Base-by-base conservation (phyloP, 345 rosid species). In the Euclidium syriacum region DNA sequence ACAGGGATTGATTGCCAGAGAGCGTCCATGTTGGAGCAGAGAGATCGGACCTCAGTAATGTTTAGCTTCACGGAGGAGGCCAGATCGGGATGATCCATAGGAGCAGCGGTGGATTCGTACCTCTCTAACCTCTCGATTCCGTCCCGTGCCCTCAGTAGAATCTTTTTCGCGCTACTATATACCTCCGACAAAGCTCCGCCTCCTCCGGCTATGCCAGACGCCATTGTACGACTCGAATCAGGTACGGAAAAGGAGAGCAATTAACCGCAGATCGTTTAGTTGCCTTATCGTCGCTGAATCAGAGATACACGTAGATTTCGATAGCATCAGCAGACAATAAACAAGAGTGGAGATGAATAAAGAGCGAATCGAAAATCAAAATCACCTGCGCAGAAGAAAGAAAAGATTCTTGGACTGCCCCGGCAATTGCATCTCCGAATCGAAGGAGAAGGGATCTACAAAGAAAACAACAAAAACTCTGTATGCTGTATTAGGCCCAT, bases 41-140 rank as follows among this genome's bases (percentile, higher is more conserved):
- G 82, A 58, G 87, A 84, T 52, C 77, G 88, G 73, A 87, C 79
- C 77, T 85, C 88, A 32, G 84, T 65, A 25, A 94, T 80, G 52
- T 89, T 96, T 4, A 79, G 84, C 76, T 85, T 84, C 30, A 90
- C 78, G 52, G 90, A 74, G 56, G 75, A 78, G 5, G 87, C 72
- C 3, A 94, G 90, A 59, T 85, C 96, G 16, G 91, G 89, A 7
- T 89, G 81, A 77, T 90, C 97, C 48, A 78, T 57, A 5, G 60
- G 24, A 40, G 71, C 9, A 7, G 81, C 83, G 22, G 83, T 78
- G 14, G 75, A 66, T 52, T 83, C 96, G 17, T 87, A 80, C 65
- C 90, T 77, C 84, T 92, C 98, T 11, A 92, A 67, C 53, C 78
- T 83, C 76, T 94, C 97, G 65, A 94, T 80, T 49, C 95, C 95